These are phyloP conservation scores for Sordaria brevicollis DNA, from an alignment of 495 filamentous ascomycete genomes.

Conservation along the genomic window DNA sequence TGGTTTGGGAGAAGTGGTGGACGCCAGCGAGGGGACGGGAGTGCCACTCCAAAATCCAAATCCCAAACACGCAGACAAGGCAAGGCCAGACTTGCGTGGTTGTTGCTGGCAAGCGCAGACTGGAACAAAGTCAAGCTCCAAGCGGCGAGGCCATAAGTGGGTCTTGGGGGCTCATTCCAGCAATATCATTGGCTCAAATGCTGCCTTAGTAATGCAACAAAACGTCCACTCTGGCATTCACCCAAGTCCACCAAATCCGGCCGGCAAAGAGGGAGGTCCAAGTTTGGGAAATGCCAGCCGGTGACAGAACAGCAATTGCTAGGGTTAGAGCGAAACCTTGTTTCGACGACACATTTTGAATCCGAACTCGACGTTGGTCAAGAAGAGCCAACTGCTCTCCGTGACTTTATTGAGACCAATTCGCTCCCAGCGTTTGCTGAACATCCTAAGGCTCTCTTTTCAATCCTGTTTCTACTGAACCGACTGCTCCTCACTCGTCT, in stretches of 20 bases:
- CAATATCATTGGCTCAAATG: neutral
- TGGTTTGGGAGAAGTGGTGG: neutral
- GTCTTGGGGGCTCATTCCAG: neutral
- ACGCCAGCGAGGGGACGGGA: neutral
- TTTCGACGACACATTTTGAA: neutral
- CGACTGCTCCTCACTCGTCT: neutral
- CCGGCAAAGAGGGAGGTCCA: neutral
- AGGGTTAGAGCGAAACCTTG: neutral
- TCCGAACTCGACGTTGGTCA: neutral
- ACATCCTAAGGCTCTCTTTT: too few relatives aligned
- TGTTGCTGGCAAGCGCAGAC: neutral
- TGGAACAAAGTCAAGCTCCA: neutral
- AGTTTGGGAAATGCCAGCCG: neutral
- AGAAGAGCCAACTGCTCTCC: neutral
- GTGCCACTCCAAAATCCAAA: neutral
- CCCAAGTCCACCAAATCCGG: neutral
- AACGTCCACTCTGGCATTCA: neutral
- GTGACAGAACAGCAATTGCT: neutral
- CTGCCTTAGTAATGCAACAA: neutral
- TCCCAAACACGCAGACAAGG: neutral
- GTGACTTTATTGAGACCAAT: too few relatives aligned
- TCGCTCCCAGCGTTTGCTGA: too few relatives aligned
- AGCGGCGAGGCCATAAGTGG: neutral
- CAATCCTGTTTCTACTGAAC: too few relatives aligned
- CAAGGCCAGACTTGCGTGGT: neutral